Evolutionary conservation across 2,329 filamentous ascomycete genomes (phyloP).

Genomic region (Scedosporium minutisporum): DNA sequence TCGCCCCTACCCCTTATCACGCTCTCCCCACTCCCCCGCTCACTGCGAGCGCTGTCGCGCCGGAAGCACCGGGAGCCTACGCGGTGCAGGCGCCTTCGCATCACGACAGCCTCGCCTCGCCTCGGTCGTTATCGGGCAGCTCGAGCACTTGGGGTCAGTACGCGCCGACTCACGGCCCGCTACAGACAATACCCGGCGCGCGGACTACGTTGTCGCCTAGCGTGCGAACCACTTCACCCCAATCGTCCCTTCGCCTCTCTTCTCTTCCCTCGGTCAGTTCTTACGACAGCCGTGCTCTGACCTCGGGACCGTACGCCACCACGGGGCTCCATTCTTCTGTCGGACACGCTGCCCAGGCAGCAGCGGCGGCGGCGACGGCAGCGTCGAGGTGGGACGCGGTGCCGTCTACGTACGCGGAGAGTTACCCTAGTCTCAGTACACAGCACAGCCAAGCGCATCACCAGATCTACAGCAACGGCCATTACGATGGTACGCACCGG

Average conservation of each 20-base stretch:
- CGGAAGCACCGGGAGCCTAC: slow-evolving; percentile 28
- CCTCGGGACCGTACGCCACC: slow-evolving; percentile 15
- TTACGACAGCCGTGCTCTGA: slow-evolving; percentile 26
- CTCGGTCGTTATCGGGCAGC: slow-evolving; percentile 39
- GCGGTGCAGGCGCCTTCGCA: slow-evolving; percentile 30
- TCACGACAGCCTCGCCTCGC: slow-evolving; percentile 41
- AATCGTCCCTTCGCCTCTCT: slow-evolving; percentile 9
- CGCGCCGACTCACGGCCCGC: slow-evolving; percentile 21
- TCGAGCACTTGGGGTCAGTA: slow-evolving; percentile 40
- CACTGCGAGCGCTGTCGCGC: slow-evolving; percentile 19
- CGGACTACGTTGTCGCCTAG: slow-evolving; percentile 26
- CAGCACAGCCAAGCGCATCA: slow-evolving; percentile 14
- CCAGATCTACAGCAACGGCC: slow-evolving; percentile 1
- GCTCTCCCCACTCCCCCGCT: slow-evolving; percentile 36
- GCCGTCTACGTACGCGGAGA: slow-evolving; percentile 26
- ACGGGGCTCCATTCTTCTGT: slow-evolving; percentile 29
- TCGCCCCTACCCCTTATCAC: slow-evolving; percentile 32
- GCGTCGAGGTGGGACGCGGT: slow-evolving; percentile 31
- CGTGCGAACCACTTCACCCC: slow-evolving; percentile 27
- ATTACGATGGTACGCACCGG: not conserved
- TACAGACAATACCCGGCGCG: slow-evolving; percentile 21
- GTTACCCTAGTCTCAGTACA: slow-evolving; percentile 27
- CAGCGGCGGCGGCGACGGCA: slow-evolving; percentile 21
- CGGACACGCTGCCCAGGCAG: slow-evolving; percentile 26
- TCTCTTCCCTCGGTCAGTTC: slow-evolving; percentile 26